Conservation (phyloP, 2,329 filamentous ascomycete genomes). For the Calonectria pseudoreteaudii region DNA sequence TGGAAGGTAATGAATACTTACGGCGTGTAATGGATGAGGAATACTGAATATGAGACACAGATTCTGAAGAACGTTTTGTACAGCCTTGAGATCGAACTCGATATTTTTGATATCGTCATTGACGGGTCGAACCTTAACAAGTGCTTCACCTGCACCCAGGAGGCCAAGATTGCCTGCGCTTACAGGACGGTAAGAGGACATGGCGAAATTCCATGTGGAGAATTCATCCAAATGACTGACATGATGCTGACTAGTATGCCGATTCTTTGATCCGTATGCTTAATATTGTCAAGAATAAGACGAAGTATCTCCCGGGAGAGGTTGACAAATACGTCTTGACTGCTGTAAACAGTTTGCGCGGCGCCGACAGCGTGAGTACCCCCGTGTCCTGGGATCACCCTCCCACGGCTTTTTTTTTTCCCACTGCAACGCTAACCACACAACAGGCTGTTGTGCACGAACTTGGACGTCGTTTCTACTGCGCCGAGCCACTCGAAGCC, state of each 20-base stretch:
- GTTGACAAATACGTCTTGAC: slow-evolving; percentile 43
- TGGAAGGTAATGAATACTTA: slow-evolving; percentile 34
- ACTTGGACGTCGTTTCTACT: slow-evolving; percentile 44
- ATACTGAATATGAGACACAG: slow-evolving; percentile 31
- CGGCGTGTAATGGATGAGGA: not conserved
- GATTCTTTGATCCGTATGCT: slow-evolving; percentile 44
- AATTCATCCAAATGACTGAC: not conserved
- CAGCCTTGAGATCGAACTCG: slow-evolving; percentile 42
- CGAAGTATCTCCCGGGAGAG: slow-evolving; percentile 41
- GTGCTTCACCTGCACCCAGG: slow-evolving; percentile 39
- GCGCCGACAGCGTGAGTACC: slow-evolving; percentile 42
- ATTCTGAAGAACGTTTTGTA: slow-evolving; percentile 39
- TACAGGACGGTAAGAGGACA: slow-evolving; percentile 36
- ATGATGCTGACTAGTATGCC: slow-evolving; percentile 39
- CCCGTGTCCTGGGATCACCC: not conserved
- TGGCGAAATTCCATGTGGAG: not conserved
- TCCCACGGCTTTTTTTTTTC: not conserved
- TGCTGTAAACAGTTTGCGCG: slow-evolving; percentile 44
- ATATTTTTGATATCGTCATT: slow-evolving; percentile 42
- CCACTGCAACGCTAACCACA: not conserved
- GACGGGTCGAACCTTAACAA: slow-evolving; percentile 42
- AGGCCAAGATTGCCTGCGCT: slow-evolving; percentile 42
- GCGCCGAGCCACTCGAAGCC: slow-evolving; percentile 35
- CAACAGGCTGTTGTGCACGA: slow-evolving; percentile 42
- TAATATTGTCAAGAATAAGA: slow-evolving; percentile 39